A percentile compares a stretch with the other conserved stretches of the same genome.
phyloP scores from a whole-genome alignment of 805 yeast genomes.

The Cyberlindnera xylosilytica region DNA sequence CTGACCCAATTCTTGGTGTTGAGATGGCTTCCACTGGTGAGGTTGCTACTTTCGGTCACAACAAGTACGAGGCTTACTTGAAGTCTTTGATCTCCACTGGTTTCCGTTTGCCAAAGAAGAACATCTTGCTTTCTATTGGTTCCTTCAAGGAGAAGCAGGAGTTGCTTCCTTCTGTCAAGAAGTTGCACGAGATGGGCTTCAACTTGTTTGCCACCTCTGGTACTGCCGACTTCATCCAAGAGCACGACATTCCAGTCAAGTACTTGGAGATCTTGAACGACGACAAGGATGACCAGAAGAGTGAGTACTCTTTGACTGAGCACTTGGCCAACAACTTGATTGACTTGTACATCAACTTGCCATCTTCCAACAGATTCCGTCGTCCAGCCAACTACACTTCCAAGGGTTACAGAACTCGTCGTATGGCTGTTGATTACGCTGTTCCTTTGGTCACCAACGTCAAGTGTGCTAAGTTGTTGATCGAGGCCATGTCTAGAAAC shows the following conservation, averaged over 20 bases:
- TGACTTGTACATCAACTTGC: slow-evolving; percentile 93
- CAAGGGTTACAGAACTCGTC: slow-evolving; percentile 96
- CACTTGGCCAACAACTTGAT: slow-evolving; percentile 96
- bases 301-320: slow-evolving; percentile 93
- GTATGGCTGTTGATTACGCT: slow-evolving; percentile 99
- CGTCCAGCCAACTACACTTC: slow-evolving; percentile 98
- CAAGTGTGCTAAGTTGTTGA: slow-evolving; percentile 90
- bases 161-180: slow-evolving; percentile 81
- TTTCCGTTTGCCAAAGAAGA: slow-evolving; percentile 91
- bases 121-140: slow-evolving; percentile 90
- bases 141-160: slow-evolving; percentile 96
- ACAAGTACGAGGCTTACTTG: slow-evolving; percentile 95
- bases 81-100: slow-evolving; percentile 95
- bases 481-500: slow-evolving; percentile 87
- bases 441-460: slow-evolving; percentile 97
- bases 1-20: slow-evolving; percentile 96
- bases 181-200: slow-evolving; percentile 79
- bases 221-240: slow-evolving; percentile 96
- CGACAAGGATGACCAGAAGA: slow-evolving; percentile 70
- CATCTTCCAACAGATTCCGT: slow-evolving; percentile 94
- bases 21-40: slow-evolving; percentile 99
- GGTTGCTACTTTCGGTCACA: slow-evolving; percentile 94
- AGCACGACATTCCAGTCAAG: slow-evolving; percentile 91
- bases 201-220: slow-evolving; percentile 97
- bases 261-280: slow-evolving; percentile 84